Conservation (phyloP, 2,329 filamentous ascomycete genomes). For the Verruconis gallopava region DNA sequence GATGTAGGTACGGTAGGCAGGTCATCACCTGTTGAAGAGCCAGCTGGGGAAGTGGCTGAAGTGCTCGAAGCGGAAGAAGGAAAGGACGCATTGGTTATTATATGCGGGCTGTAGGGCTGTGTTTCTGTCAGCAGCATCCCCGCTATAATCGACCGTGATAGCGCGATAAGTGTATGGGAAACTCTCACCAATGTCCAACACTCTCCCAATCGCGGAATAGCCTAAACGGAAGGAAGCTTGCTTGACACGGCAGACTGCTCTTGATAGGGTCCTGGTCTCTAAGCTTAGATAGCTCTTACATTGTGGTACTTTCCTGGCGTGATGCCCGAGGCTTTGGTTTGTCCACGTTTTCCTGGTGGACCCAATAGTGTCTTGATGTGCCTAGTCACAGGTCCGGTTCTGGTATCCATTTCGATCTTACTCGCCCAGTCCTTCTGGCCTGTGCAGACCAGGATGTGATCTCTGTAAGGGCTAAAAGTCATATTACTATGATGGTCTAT, state of each 20-base stretch:
- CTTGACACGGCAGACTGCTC: too few species aligned
- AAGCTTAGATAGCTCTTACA: slow-evolving; percentile 1
- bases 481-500: slow-evolving; percentile 61
- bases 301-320: slow-evolving; percentile 5
- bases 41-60: too few species aligned
- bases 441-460: slow-evolving; percentile 76
- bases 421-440: slow-evolving; percentile 70
- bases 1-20: not conserved
- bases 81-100: slow-evolving; percentile 6
- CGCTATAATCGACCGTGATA: not conserved
- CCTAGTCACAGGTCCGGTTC: not conserved
- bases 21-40: too few species aligned
- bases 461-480: slow-evolving; percentile 59
- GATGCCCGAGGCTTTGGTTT: not conserved
- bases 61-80: too few species aligned
- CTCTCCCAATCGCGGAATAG: not conserved
- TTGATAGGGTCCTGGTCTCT: too few species aligned
- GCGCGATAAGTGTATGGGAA: not conserved
- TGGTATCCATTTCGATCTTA: slow-evolving; percentile 63
- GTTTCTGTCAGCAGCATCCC: too few species aligned
- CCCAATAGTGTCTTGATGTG: not conserved
- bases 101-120: not conserved
- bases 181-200: not conserved
- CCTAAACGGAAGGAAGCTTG: not conserved
- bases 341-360: not conserved